These are phyloP conservation scores for Yamadazyma atlantica DNA, from an alignment of 1,139 yeast species.

Conservation along the genomic window DNA sequence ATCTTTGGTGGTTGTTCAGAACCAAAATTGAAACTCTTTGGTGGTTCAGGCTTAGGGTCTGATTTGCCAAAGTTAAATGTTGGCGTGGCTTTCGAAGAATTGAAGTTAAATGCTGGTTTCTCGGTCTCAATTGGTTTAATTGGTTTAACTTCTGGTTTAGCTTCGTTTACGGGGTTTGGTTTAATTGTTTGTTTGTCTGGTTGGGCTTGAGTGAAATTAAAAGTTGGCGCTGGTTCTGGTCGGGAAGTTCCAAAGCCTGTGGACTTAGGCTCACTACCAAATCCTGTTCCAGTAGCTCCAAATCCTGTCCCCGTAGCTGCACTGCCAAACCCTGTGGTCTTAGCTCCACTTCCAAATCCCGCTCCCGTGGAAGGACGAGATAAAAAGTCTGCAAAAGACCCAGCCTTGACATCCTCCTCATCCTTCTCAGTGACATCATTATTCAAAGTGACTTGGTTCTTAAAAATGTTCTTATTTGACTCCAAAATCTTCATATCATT, in stretches of 20 bases:
- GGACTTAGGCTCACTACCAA: no score
- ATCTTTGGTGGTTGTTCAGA: no score
- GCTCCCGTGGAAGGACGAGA: slow-evolving; percentile 3
- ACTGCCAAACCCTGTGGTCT: background rate
- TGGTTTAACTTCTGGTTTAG: background rate
- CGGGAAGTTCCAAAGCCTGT: no score
- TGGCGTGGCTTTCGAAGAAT: no score
- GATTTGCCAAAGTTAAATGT: no score
- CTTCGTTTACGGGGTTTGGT: background rate
- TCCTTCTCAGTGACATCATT: no score
- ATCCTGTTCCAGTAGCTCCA: no score
- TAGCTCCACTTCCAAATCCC: slow-evolving; percentile 3
- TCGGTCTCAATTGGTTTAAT: background rate
- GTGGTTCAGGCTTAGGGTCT: no score
- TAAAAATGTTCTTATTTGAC: slow-evolving; percentile 3
- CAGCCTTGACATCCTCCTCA: slow-evolving; percentile 13
- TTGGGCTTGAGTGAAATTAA: background rate
- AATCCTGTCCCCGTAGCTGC: no score
- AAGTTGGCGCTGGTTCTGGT: background rate
- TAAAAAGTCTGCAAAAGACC: slow-evolving; percentile 18
- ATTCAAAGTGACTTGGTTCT: no score
- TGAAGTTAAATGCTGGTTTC: background rate
- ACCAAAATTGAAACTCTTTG: no score
- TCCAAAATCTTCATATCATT: slow-evolving; percentile 4
- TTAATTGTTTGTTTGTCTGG: no score